A percentile compares a stretch with the other conserved stretches of the same genome.
Conservation (phyloP, 768 basidiomycete genomes). For the Kwoniella pini region DNA sequence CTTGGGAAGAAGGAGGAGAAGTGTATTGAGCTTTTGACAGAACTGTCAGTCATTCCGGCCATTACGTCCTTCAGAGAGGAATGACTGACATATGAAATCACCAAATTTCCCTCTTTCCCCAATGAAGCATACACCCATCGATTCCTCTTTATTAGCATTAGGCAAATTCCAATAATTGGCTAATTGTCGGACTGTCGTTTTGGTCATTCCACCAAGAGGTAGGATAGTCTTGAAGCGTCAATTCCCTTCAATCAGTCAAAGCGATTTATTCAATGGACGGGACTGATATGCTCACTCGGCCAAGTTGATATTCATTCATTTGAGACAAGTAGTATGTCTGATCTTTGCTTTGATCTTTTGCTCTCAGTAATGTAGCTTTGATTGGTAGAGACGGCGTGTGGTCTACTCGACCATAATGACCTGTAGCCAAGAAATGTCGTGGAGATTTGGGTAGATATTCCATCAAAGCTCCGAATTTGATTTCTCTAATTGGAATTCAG, state of each 20-base stretch:
- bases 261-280: background rate
- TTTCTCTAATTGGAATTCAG: slow-evolving; percentile 62
- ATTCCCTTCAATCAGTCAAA: background rate
- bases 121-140: slow-evolving; percentile 94
- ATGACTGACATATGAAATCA: slow-evolving; percentile 67
- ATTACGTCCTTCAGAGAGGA: too few relatives aligned
- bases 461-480: slow-evolving; percentile 85
- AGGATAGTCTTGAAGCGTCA: slow-evolving; percentile 62
- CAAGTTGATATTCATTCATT: slow-evolving; percentile 67
- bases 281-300: slow-evolving; percentile 55
- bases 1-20: slow-evolving; percentile 61
- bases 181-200: slow-evolving; percentile 71
- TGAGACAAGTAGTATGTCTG: slow-evolving; percentile 89
- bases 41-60: too few relatives aligned
- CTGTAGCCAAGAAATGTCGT: slow-evolving; percentile 75
- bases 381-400: slow-evolving; percentile 55
- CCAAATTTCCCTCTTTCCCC: slow-evolving; percentile 74
- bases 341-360: slow-evolving; percentile 70
- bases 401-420: slow-evolving; percentile 80
- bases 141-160: slow-evolving; percentile 75
- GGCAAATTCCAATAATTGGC: slow-evolving; percentile 67
- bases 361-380: slow-evolving; percentile 57
- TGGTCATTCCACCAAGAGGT: slow-evolving; percentile 69
- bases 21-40: slow-evolving; percentile 90
- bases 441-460: slow-evolving; percentile 60